Base-by-base conservation (phyloP, 176 grass and related monocot genomes). In the Elaeis guineensis region DNA sequence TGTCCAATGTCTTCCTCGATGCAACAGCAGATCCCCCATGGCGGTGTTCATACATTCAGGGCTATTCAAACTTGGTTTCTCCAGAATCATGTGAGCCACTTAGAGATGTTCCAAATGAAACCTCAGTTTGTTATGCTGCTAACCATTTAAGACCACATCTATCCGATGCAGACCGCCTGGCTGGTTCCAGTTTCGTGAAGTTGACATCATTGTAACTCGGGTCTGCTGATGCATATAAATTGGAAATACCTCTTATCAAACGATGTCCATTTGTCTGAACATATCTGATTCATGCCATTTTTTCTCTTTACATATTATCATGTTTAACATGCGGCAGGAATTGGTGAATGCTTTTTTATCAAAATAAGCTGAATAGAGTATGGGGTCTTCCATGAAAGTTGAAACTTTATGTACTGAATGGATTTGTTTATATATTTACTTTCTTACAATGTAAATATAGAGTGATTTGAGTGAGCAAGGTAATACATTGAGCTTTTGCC, bases 1-100 rank as follows among this genome's bases (percentile, higher is more conserved):
- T 97, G 66, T 78, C 84, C 16, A 91, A 97, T 75, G 78, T 97
- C 19, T 83, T 78, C 16, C 82, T 97, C 24, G 53, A 29, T 21
- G 93, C 91, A 25, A 80, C 44, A 22, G 89, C 93, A 16, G 53
- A 16, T 32, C 72, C 80, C 64, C 87, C 87, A 24, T 97, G 93
- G 93, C 91, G 85, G 25, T 97, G 93, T 58, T 97, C 87, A 0
- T 83, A 70, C 52, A 78, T 97, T 17, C 55, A 97, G 58, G 93
- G 93, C 6, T 97, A 89, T 75, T 91, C 87, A 0, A 97, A 97
- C 70, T 85, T 30, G 2, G 93, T 97, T 51, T 76, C 71, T 49
- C 93, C 93, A 17, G 79, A 97, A 64, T 80, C 78, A 49, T 97
- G 93, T 51, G 82, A 97, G 54, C 75, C 86, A 18, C 78, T 97